Evolutionary conservation across 202 grass and related monocot species (phyloP), one percentile per base, ranked within the genome.

Genomic region (Sporobolus alterniflorus): DNA sequence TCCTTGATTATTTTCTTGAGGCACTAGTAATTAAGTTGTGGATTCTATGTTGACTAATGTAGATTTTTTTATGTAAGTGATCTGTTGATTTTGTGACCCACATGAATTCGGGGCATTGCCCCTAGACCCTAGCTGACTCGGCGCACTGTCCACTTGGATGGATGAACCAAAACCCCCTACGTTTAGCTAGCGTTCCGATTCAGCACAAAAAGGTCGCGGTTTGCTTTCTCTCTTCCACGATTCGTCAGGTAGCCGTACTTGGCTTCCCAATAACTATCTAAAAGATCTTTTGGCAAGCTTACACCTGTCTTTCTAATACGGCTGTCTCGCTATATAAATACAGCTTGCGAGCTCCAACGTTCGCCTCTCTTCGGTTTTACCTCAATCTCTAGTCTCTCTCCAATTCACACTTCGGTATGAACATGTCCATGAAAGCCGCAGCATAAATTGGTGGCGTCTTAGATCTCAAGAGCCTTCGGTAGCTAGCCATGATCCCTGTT

Each of bases 301-400:
- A 3, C 21, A 59, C 7, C 52, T 70, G 69, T 72, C 78, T 40
- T 65, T 72, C 71, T 64, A 70, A 70, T 67, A 64, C 54, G 57
- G 18, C 40, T 51, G 5, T 39, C 4, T 63, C 16, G 17, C 88
- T 87, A 80, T 87, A 80, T 84, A 86, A 81, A 78, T 87, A 70
- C 70, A 22, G 31, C 73, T 54, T 17, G 50, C 69, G 39, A 47
- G 73, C 55, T 34, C 22, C 80, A 66, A 48, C 76, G 7, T 73
- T 40, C 73, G 2, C 26, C 56, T 64, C 36, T 54, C 44, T 64
- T 74, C 36, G n/a, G n/a, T 17, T 10, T 30, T 30, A 25, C 24
- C 9, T 24, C 30, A 0, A 20, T 9, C 13, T 12, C 34, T 61
- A n/a, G n/a, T 44, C 76, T 15, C 80, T 36, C 41, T 16, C 82